These are phyloP conservation scores for Trichomonas tenax DNA, from an alignment of 208 protist genomes.

Conservation along the genomic window DNA sequence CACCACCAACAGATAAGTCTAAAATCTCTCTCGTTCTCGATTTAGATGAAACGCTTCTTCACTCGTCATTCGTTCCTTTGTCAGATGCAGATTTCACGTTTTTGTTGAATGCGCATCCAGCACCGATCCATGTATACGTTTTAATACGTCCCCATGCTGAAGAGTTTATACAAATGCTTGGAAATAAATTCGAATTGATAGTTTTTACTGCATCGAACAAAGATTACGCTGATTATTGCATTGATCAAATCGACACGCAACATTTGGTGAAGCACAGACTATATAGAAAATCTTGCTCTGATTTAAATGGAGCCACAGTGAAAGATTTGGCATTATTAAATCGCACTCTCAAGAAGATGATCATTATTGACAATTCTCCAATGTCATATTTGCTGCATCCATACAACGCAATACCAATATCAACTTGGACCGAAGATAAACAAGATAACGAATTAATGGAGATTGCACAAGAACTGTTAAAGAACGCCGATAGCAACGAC, in stretches of 20 bases:
- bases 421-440: not conserved
- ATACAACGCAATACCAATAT: not conserved
- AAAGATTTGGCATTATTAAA: not conserved
- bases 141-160: not conserved
- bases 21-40: not conserved
- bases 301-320: not conserved
- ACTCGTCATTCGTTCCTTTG: not conserved
- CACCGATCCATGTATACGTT: not conserved
- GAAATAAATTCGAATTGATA: not conserved
- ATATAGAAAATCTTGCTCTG: not conserved
- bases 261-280: not conserved
- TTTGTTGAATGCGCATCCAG: not conserved
- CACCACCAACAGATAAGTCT: not conserved
- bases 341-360: not conserved
- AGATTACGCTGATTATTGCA: not conserved
- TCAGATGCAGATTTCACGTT: not conserved
- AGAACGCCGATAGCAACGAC: not conserved
- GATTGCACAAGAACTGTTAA: not conserved
- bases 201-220: not conserved
- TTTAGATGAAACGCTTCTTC: slow-evolving; percentile 19
- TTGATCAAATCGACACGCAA: not conserved
- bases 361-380: slow-evolving; percentile 18
- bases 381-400: not conserved
- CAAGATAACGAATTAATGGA: not conserved
- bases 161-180: not conserved